phyloP scores from a whole-genome alignment of 306 rosid species.

The Vigna angularis region DNA sequence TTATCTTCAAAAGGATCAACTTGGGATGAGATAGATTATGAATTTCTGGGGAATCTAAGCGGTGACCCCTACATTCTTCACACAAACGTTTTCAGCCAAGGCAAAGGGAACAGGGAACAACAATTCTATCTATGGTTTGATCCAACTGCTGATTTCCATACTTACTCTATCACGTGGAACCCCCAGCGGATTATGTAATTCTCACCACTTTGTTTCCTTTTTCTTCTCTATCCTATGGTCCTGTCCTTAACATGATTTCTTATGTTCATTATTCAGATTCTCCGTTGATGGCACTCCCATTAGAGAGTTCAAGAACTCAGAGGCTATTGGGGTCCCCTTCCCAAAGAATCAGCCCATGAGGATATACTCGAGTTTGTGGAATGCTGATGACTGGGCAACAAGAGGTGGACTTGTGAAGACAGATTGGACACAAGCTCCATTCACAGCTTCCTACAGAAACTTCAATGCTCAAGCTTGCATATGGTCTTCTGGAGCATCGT shows the following conservation, averaged over 20 bases:
- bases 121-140: conserved; percentile 84
- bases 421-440: conserved; percentile 77
- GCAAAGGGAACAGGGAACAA: conserved; percentile 80
- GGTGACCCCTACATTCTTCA: conserved; percentile 81
- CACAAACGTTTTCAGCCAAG: conserved; percentile 74
- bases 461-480: conserved; percentile 66
- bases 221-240: not conserved
- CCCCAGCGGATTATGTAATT: conserved; percentile 58
- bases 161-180: conserved; percentile 76
- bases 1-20: conserved; percentile 64
- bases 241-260: not conserved
- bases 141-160: conserved; percentile 78
- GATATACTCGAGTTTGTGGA: conserved; percentile 74
- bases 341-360: conserved; percentile 78
- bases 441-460: conserved; percentile 69
- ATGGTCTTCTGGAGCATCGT: conserved; percentile 61
- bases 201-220: not conserved
- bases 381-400: conserved; percentile 88
- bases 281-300: conserved; percentile 78
- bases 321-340: conserved; percentile 63
- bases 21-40: conserved; percentile 87
- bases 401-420: conserved; percentile 81
- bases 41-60: conserved; percentile 70
- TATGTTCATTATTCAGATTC: conserved; percentile 52
- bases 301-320: conserved; percentile 76